phyloP scores from a whole-genome alignment of 164 flowering plant genomes.

The Hamamelis virginiana region DNA sequence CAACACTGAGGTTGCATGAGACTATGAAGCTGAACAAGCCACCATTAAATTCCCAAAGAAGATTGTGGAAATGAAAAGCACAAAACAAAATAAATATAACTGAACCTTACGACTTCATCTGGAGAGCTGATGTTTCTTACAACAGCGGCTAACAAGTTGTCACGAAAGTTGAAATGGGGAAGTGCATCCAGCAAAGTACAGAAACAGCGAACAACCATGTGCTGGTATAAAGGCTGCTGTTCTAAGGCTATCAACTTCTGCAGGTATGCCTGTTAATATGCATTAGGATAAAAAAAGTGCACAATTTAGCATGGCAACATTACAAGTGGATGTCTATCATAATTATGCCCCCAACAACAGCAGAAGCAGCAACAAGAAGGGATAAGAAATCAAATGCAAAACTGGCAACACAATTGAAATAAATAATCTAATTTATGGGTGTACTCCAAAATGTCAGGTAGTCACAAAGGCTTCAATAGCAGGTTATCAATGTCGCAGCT shows the following conservation, averaged over 20 bases:
- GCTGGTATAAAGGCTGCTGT: slow-evolving; percentile 43
- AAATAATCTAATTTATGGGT: not conserved
- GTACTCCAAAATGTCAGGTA: not conserved
- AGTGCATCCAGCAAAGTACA: slow-evolving; percentile 82
- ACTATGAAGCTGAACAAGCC: not conserved
- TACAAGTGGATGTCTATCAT: not conserved
- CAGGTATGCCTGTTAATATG: slow-evolving; percentile 62
- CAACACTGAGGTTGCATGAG: not conserved
- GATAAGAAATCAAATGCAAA: not conserved
- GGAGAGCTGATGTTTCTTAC: slow-evolving; percentile 64
- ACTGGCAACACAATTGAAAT: not conserved
- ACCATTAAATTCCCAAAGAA: not conserved
- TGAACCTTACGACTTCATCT: slow-evolving; percentile 76
- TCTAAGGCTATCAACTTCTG: slow-evolving; percentile 68
- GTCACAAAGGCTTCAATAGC: not conserved
- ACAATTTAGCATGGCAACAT: not conserved
- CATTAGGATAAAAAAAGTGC: not conserved
- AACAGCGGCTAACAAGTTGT: slow-evolving; percentile 62
- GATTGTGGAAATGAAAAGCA: not conserved
- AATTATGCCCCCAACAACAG: not conserved
- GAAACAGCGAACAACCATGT: slow-evolving; percentile 71
- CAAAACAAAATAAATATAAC: not conserved
- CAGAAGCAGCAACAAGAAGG: not conserved
- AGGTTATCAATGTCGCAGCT: not conserved
- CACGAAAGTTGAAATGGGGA: slow-evolving; percentile 92